phyloP scores from a whole-genome alignment of 139 green algal genomes.

The Protoeuglena noctilucae region DNA sequence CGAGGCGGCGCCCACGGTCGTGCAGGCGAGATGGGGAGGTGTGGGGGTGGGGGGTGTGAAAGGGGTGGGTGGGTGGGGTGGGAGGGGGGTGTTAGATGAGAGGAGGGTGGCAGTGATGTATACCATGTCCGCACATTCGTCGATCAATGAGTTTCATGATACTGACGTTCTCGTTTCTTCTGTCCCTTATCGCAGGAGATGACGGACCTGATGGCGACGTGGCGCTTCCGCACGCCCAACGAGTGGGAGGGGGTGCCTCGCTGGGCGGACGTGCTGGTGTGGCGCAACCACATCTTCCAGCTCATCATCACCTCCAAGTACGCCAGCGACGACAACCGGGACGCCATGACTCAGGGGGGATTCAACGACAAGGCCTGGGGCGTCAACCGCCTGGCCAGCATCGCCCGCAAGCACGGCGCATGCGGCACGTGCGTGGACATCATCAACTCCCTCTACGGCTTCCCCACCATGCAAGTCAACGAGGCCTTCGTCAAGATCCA shows the following conservation, averaged over 20 bases:
- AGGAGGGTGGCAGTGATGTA: too few species aligned
- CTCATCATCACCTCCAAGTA: conserved; percentile 60
- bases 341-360: conserved; percentile 11
- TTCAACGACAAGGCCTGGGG: conserved; percentile 80
- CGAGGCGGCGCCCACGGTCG: conserved; percentile 32
- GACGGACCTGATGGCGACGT: conserved; percentile 44
- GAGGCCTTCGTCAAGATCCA: conserved; percentile 95
- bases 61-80: too few species aligned
- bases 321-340: background rate
- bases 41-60: too few species aligned
- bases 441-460: conserved; percentile 88
- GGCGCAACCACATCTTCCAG: conserved; percentile 95
- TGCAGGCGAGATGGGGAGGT: conserved; percentile 23
- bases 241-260: conserved; percentile 74
- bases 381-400: conserved; percentile 73
- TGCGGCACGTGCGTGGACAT: conserved; percentile 30
- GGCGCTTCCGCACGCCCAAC: conserved; percentile 82
- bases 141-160: too few species aligned
- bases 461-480: conserved; percentile 92
- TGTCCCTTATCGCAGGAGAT: too few species aligned
- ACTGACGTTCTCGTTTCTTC: too few species aligned
- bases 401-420: conserved; percentile 55
- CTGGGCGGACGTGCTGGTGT: conserved; percentile 86
- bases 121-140: too few species aligned
- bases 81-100: too few species aligned